phyloP scores from a whole-genome alignment of 164 flowering plant genomes.

The Brasenia schreberi region DNA sequence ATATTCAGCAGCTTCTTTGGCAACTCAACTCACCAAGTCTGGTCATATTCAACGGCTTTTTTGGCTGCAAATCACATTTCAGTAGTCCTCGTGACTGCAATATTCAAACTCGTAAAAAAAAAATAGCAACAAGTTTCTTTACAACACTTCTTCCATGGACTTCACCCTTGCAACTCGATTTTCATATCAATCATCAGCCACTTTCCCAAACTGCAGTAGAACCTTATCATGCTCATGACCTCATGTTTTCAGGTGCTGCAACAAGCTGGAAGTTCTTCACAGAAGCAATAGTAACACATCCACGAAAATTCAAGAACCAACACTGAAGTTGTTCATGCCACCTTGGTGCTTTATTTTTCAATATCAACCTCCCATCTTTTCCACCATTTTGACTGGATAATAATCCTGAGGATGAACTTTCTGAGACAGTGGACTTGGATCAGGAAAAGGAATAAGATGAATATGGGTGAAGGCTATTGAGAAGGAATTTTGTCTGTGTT shows the following conservation, averaged over 20 bases:
- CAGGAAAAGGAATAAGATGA: constrained; percentile 37
- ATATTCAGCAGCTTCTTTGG: too few species aligned
- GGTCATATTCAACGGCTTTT: too few species aligned
- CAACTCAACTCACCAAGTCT: too few species aligned
- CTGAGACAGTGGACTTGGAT: constrained; percentile 32
- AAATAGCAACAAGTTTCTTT: too few species aligned
- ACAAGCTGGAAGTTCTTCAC: constrained; percentile 77
- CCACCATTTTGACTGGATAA: constrained; percentile 5
- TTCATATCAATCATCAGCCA: too few species aligned
- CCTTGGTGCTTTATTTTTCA: constrained; percentile 65
- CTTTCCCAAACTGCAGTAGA: constrained; percentile 68
- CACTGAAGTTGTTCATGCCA: constrained; percentile 88
- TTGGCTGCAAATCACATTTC: too few species aligned
- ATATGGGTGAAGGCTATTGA: constrained; percentile 23
- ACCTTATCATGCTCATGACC: constrained; percentile 46
- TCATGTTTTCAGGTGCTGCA: constrained; percentile 14
- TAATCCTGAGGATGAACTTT: constrained; percentile 25
- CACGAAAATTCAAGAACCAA: constrained; percentile 76
- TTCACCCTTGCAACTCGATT: too few species aligned
- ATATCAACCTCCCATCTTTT: constrained; percentile 34
- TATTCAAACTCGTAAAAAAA: too few species aligned
- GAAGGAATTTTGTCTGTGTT: constrained; percentile 44
- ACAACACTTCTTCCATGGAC: too few species aligned
- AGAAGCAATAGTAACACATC: constrained; percentile 73
- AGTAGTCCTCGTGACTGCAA: too few species aligned